Evolutionary conservation across 306 rosid species (phyloP).

Genomic region (Vicia faba): DNA sequence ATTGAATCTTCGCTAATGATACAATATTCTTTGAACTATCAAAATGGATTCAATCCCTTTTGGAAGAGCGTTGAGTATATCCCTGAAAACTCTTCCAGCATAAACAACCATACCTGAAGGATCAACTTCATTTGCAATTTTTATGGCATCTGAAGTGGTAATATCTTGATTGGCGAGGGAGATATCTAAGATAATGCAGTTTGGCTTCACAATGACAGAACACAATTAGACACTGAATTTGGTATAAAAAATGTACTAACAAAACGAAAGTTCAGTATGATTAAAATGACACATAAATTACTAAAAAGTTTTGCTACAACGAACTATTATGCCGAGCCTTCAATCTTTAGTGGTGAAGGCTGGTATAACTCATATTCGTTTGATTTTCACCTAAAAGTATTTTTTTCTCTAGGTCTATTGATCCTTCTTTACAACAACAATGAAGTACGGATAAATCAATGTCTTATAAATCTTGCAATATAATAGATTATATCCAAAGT

Average conservation of each 20-base stretch:
- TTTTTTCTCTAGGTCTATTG: not conserved
- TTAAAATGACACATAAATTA: conserved; percentile 17
- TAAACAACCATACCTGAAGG: conserved; percentile 70
- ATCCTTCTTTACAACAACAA: conserved; percentile 9
- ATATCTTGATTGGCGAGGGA: conserved; percentile 99
- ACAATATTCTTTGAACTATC: no score
- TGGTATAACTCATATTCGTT: not conserved
- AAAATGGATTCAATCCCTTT: no score
- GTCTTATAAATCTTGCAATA: not conserved
- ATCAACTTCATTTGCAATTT: conserved; percentile 93
- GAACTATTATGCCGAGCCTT: not conserved
- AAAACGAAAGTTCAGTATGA: conserved; percentile 26
- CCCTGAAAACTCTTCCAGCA: conserved; percentile 32
- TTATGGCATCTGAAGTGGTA: conserved; percentile 99
- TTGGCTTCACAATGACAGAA: conserved; percentile 72
- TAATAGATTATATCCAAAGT: not conserved
- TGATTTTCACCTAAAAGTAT: not conserved
- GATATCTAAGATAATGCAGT: conserved; percentile 93
- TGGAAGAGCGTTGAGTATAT: conserved; percentile 21
- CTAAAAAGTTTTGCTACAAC: conserved; percentile 6
- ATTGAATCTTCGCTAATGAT: no score
- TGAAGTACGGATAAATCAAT: not conserved
- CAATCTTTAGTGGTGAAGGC: not conserved
- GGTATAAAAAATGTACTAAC: not conserved
- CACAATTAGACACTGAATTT: conserved; percentile 38